A percentile compares a stretch with the other conserved stretches of the same genome.
Conservation (phyloP, 805 yeast species). For the Maudiozyma saulgeensis region DNA sequence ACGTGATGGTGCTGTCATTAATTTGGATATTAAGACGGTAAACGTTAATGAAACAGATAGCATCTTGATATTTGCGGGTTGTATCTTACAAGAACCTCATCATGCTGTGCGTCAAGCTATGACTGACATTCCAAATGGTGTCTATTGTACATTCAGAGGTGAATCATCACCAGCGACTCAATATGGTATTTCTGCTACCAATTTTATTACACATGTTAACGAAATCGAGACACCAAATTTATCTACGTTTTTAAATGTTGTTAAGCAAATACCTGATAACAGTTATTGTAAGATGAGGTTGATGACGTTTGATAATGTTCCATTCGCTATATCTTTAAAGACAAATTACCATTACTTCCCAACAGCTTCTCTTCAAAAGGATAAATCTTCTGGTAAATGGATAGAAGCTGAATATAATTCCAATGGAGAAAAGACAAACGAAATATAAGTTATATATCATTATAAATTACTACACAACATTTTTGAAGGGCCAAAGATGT, state of each 20-base stretch:
- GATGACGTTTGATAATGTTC: constrained; percentile 78
- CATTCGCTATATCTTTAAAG: constrained; percentile 75
- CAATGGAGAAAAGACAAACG: constrained; percentile 20
- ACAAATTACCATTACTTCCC: constrained; percentile 87
- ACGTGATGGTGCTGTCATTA: constrained; percentile 57
- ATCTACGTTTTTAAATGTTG: constrained; percentile 55
- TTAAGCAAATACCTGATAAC: constrained; percentile 64
- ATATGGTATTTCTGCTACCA: constrained; percentile 67
- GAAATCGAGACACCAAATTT: constrained; percentile 64
- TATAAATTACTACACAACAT: no score
- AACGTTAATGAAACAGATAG: constrained; percentile 55
- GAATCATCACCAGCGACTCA: constrained; percentile 83
- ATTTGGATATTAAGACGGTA: constrained; percentile 54
- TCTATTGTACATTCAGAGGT: constrained; percentile 68
- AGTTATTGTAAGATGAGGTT: constrained; percentile 73
- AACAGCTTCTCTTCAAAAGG: constrained; percentile 50
- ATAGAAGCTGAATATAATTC: constrained; percentile 40
- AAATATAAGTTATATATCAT: not conserved
- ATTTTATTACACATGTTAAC: constrained; percentile 83
- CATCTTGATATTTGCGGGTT: constrained; percentile 75
- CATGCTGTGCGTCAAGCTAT: constrained; percentile 83
- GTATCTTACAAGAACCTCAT: constrained; percentile 79
- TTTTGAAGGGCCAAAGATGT: no score
- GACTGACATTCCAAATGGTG: constrained; percentile 66
- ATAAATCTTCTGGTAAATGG: constrained; percentile 42